These are phyloP conservation scores for Globisporangium takayamanum DNA, from an alignment of 352 stramenopile genomes.

Conservation along the genomic window DNA sequence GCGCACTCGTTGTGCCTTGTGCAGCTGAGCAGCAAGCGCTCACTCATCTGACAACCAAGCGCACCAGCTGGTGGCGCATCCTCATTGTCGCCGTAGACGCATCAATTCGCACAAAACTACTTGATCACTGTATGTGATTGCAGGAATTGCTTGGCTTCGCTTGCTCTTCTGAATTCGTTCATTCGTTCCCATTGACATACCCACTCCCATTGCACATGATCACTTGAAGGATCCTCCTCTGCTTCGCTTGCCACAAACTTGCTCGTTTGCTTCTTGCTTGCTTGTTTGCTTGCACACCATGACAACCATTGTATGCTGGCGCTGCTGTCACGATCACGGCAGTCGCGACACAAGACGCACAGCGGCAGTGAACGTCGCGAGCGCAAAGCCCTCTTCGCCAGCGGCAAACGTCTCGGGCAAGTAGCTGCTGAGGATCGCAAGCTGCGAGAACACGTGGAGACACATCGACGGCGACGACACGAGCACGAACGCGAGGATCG, in stretches of 20 bases:
- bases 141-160: not conserved
- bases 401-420: conserved; percentile 21
- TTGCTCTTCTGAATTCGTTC: not conserved
- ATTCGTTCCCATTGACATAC: too few relatives aligned
- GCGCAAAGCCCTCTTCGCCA: conserved; percentile 41
- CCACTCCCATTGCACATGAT: too few relatives aligned
- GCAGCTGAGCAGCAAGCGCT: not conserved
- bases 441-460: conserved; percentile 45
- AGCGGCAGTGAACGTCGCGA: conserved; percentile 41
- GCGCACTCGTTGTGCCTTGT: not conserved
- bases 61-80: not conserved
- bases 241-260: not conserved
- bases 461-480: conserved; percentile 35
- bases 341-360: conserved; percentile 35
- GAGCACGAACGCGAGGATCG: conserved; percentile 52
- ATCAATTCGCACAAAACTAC: not conserved
- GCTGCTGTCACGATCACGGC: conserved; percentile 9
- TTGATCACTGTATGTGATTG: not conserved
- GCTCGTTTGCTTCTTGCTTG: too few relatives aligned
- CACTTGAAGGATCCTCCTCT: not conserved
- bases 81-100: not conserved
- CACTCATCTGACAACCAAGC: not conserved
- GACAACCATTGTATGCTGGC: not conserved
- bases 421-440: conserved; percentile 55
- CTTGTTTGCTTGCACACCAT: too few relatives aligned